Conservation (phyloP, 2,329 filamentous ascomycete genomes). For the Alternaria triticina region DNA sequence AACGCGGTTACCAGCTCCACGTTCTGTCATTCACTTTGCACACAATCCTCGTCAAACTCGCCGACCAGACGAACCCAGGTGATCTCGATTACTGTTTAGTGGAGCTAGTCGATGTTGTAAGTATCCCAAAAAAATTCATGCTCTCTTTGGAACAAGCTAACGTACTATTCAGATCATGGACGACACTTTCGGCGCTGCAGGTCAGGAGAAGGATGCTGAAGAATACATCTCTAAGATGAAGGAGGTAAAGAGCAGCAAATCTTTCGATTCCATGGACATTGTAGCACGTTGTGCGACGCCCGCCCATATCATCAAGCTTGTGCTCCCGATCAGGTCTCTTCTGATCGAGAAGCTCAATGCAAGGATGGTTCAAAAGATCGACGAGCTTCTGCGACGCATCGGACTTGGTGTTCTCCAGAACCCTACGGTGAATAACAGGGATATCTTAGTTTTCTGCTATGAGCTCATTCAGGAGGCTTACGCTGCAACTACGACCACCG, state of each 20-base stretch:
- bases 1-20: constrained; percentile 89
- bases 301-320: constrained; percentile 72
- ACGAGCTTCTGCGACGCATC: constrained; percentile 84
- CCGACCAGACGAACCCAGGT: constrained; percentile 76
- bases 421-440: constrained; percentile 74
- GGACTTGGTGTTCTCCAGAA: constrained; percentile 85
- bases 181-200: constrained; percentile 90
- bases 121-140: neutral
- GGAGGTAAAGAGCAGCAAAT: constrained; percentile 97
- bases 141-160: neutral
- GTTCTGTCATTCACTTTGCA: constrained; percentile 95
- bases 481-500: constrained; percentile 61
- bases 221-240: constrained; percentile 96
- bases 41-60: constrained; percentile 79
- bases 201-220: constrained; percentile 96
- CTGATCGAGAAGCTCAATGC: constrained; percentile 84
- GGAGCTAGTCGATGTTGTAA: constrained; percentile 73
- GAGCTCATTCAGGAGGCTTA: constrained; percentile 91
- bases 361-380: constrained; percentile 85
- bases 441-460: constrained; percentile 93
- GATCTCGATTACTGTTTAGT: constrained; percentile 87
- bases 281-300: constrained; percentile 84
- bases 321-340: constrained; percentile 78
- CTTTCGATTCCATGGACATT: constrained; percentile 95
- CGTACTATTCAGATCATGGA: constrained; percentile 73